Evolutionary conservation across 352 stramenopile genomes (phyloP).

Genomic region (Pythium myriotylum): DNA sequence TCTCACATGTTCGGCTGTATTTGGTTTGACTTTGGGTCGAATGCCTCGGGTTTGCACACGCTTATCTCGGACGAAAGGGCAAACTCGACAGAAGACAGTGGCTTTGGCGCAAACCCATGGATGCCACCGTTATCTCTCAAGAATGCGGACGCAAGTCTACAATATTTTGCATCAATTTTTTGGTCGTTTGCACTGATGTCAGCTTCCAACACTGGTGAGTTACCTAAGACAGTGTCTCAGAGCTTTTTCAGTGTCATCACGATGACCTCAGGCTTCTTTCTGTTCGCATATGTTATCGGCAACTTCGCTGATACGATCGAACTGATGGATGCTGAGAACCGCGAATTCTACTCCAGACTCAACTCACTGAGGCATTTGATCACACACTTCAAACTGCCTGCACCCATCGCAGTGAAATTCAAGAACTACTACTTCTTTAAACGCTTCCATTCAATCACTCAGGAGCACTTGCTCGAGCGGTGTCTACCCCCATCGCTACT

Average conservation of each 20-base stretch:
- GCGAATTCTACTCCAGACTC: constrained; percentile 60
- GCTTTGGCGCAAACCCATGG: constrained; percentile 33
- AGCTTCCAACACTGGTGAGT: constrained; percentile 47
- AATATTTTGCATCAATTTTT: constrained; percentile 68
- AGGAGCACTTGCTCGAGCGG: constrained; percentile 65
- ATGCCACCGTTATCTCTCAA: constrained; percentile 36
- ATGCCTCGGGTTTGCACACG: constrained; percentile 24
- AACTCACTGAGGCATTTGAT: constrained; percentile 57
- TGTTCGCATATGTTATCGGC: constrained; percentile 75
- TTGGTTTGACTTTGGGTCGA: constrained; percentile 62
- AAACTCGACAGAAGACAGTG: not conserved
- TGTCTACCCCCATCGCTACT: constrained; percentile 67
- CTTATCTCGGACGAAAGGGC: constrained; percentile 4
- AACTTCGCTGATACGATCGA: constrained; percentile 74
- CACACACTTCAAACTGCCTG: constrained; percentile 53
- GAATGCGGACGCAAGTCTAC: constrained; percentile 30
- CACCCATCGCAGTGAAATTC: constrained; percentile 44
- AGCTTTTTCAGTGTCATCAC: constrained; percentile 59
- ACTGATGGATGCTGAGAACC: constrained; percentile 70
- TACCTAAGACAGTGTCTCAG: constrained; percentile 53
- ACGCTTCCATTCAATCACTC: constrained; percentile 70
- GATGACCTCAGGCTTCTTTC: constrained; percentile 68
- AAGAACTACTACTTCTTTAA: constrained; percentile 79
- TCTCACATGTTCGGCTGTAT: constrained; percentile 60
- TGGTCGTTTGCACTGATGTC: constrained; percentile 77